A percentile compares a stretch with the other conserved stretches of the same genome.
Conservation (phyloP, 441 rosid species). For the Viola pubescens region DNA sequence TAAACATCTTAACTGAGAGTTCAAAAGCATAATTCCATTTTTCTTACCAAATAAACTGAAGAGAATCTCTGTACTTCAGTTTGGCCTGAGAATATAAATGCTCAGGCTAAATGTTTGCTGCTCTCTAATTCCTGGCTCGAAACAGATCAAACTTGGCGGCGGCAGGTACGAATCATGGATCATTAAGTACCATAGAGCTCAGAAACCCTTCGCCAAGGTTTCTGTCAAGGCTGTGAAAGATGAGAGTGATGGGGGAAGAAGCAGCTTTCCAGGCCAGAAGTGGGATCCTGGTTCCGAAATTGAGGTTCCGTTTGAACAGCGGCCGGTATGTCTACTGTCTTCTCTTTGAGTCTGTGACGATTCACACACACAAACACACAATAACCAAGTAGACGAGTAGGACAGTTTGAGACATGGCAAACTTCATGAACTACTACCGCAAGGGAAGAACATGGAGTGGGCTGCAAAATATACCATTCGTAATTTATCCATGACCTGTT, state of each 20-base stretch:
- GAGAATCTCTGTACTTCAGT: background rate
- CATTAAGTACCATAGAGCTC: slow-evolving; percentile 22
- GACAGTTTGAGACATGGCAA: no score
- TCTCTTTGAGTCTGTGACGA: background rate
- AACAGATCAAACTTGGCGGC: slow-evolving; percentile 37
- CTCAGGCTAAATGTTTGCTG: slow-evolving; percentile 48
- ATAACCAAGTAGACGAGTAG: no score
- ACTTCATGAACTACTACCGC: no score
- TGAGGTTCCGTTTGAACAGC: slow-evolving; percentile 83
- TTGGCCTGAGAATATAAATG: slow-evolving; percentile 30
- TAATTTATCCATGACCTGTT: background rate
- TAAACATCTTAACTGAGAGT: background rate
- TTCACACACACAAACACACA: no score
- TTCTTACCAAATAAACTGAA: background rate
- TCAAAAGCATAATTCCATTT: no score
- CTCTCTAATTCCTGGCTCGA: slow-evolving; percentile 41
- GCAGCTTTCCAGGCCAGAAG: slow-evolving; percentile 55
- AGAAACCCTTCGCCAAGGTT: slow-evolving; percentile 28
- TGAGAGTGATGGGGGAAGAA: slow-evolving; percentile 45
- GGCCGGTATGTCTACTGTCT: slow-evolving; percentile 51
- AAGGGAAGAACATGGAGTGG: background rate
- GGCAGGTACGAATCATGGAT: slow-evolving; percentile 33
- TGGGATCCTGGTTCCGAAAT: slow-evolving; percentile 89
- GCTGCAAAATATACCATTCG: background rate
- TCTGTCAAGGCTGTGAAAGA: slow-evolving; percentile 59